Evolutionary conservation across 2,329 filamentous ascomycete genomes (phyloP).

Genomic region (Trichoderma sp.): DNA sequence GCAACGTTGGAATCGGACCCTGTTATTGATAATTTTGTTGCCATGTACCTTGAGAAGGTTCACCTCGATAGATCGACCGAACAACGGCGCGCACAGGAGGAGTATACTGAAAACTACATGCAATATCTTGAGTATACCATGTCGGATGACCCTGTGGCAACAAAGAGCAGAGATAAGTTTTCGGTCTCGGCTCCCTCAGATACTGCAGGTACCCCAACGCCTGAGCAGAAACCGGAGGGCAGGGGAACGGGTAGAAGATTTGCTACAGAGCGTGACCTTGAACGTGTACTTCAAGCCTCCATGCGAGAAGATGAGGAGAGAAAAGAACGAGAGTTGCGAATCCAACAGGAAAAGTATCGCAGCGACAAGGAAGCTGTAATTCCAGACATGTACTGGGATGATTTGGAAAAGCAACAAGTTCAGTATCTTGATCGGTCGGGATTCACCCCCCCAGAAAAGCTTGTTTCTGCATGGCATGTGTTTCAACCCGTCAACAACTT

Average conservation of each 20-base stretch:
- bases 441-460: conserved; percentile 61
- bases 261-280: conserved; percentile 70
- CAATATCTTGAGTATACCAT: conserved; percentile 55
- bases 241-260: conserved; percentile 56
- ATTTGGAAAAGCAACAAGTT: conserved; percentile 56
- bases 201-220: conserved; percentile 38
- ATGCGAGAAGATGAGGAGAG: conserved; percentile 68
- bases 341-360: conserved; percentile 67
- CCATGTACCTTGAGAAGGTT: conserved; percentile 45
- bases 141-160: conserved; percentile 53
- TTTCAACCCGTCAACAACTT: conserved; percentile 74
- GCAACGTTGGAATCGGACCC: conserved; percentile 41
- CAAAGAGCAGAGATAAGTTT: conserved; percentile 56
- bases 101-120: conserved; percentile 50
- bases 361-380: conserved; percentile 75
- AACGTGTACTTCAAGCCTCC: conserved; percentile 70
- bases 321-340: conserved; percentile 62
- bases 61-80: conserved; percentile 36
- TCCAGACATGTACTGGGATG: conserved; percentile 65
- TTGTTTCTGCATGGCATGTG: conserved; percentile 69
- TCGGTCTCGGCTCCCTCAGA: conserved; percentile 41
- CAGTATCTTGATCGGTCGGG: conserved; percentile 66
- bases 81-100: conserved; percentile 40
- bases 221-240: conserved; percentile 58
- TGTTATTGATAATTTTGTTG: conserved; percentile 45